Evolutionary conservation across 176 grass and related monocot species (phyloP), one percentile per base, ranked within the genome.

Genomic region (Aegilops sharonensis): DNA sequence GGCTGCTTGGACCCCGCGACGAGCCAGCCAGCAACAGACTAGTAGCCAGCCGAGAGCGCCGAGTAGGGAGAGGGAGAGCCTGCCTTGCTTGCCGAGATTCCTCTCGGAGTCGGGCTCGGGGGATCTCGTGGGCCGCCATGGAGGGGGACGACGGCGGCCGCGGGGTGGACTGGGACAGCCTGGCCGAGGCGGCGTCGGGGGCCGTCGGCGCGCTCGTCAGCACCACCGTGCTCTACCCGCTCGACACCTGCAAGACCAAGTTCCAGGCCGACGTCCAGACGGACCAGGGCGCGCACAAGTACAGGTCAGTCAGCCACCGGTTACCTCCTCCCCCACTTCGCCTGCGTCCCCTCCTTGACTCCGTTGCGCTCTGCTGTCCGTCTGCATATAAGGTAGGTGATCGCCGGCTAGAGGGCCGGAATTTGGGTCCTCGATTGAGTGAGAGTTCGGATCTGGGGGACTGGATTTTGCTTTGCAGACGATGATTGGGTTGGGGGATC

Each of bases 171-270:
- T 99, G 97, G 97, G 92, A 96, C 77, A 96, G 94, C 88, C 69
- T 99, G 80, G 89, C 88, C 54, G 97, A 99, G 94, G 97, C 97
- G 42, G 90, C 97, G 67, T 99, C 97, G 34, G 97, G 97, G 37
- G 97, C 97, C 8, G 83, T 99, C 42, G 97, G 97, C 64, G 80
- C 97, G 73, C 89, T 99, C 79, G 92, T 94, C 81, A 99, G 97
- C 88, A 99, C 94, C 87, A 94, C 90, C 87, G 90, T 83, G 32
- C 82, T 99, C 27, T 99, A 99, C 85, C 97, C 97, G 35, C 94
- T 99, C 77, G 97, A 99, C 85, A 99, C 92, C 87, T 99, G 97
- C 89, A 99, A 99, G 89, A 91, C 92, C 59, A 99, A 91, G 87
- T 94, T 92, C 88, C 97, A 99, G 90, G 97, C 97, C 45, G 97